Evolutionary conservation across 495 filamentous ascomycete species (phyloP).

Genomic region (Oleoguttula mirabilis): DNA sequence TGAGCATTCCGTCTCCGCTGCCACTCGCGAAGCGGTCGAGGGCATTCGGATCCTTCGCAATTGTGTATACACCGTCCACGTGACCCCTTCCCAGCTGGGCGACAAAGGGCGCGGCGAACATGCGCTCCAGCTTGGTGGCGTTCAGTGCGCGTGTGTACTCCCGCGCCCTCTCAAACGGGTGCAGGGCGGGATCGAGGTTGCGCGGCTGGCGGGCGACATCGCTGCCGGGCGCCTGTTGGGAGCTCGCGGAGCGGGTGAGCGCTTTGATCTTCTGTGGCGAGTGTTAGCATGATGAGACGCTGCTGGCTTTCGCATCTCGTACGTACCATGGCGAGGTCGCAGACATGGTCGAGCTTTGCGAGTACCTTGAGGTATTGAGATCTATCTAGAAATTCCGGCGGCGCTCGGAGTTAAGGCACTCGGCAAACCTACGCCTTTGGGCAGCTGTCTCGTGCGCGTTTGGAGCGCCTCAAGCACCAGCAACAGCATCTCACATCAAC

Average conservation of each 20-base stretch:
- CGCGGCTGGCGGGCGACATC: slow-evolving; percentile 60
- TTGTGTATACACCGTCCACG: slow-evolving; percentile 67
- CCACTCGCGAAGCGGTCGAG: slow-evolving; percentile 31
- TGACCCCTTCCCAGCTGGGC: slow-evolving; percentile 79
- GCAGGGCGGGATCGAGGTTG: slow-evolving; percentile 83
- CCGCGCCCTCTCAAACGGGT: slow-evolving; percentile 88
- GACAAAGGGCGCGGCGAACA: slow-evolving; percentile 91
- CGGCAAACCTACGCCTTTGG: too few species aligned
- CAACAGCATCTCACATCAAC: too few species aligned
- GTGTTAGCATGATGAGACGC: neutral
- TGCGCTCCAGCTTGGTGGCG: slow-evolving; percentile 85
- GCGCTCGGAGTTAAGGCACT: too few species aligned
- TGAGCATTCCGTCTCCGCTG: slow-evolving; percentile 57
- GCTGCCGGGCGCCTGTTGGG: slow-evolving; percentile 69
- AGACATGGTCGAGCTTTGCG: too few species aligned
- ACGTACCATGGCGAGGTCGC: slow-evolving; percentile 1
- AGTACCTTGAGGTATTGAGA: neutral
- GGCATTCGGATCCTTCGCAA: slow-evolving; percentile 33
- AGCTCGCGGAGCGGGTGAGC: slow-evolving; percentile 62
- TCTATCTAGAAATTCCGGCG: too few species aligned
- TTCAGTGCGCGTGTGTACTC: slow-evolving; percentile 85
- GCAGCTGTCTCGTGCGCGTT: too few species aligned
- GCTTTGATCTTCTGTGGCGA: slow-evolving; percentile 77
- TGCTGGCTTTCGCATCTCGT: neutral
- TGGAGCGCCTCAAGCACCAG: too few species aligned